These are phyloP conservation scores for Lasiosphaeria hispida DNA, from an alignment of 495 filamentous ascomycete genomes.

Conservation along the genomic window DNA sequence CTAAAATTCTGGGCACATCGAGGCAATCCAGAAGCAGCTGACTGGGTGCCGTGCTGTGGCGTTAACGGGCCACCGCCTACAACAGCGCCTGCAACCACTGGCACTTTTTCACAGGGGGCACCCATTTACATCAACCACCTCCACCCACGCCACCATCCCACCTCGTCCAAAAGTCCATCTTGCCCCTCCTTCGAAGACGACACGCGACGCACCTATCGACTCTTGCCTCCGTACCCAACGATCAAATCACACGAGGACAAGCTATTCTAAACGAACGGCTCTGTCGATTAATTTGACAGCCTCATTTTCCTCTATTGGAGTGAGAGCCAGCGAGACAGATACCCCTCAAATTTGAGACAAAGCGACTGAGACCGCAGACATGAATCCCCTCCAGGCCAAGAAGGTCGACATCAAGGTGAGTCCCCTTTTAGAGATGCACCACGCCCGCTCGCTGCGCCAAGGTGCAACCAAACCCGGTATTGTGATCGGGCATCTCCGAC, in stretches of 20 bases:
- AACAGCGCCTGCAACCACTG: background rate
- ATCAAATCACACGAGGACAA: background rate
- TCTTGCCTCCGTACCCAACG: background rate
- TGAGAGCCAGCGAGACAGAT: background rate
- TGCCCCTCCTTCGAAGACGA: conserved; percentile 1
- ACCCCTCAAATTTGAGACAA: background rate
- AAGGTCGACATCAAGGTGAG: conserved; percentile 93
- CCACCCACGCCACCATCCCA: background rate
- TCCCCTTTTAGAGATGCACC: conserved; percentile 18
- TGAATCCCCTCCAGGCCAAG: conserved; percentile 97
- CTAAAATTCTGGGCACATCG: no score
- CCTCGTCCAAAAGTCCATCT: background rate
- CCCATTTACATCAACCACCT: background rate
- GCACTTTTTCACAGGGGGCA: background rate
- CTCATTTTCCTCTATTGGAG: background rate
- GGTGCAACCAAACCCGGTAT: background rate
- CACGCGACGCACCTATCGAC: background rate
- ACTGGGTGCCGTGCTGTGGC: background rate
- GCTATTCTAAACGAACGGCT: background rate
- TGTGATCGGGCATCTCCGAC: background rate
- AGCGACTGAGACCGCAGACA: conserved; percentile 38
- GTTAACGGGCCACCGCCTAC: background rate
- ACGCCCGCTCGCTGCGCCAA: background rate
- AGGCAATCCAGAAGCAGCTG: no score
- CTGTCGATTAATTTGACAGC: background rate